Percentiles rank a stretch among this genome's conserved stretches.
Evolutionary conservation across 2,329 filamentous ascomycete species (phyloP).

Genomic region (Zymoseptoria ardabiliae): DNA sequence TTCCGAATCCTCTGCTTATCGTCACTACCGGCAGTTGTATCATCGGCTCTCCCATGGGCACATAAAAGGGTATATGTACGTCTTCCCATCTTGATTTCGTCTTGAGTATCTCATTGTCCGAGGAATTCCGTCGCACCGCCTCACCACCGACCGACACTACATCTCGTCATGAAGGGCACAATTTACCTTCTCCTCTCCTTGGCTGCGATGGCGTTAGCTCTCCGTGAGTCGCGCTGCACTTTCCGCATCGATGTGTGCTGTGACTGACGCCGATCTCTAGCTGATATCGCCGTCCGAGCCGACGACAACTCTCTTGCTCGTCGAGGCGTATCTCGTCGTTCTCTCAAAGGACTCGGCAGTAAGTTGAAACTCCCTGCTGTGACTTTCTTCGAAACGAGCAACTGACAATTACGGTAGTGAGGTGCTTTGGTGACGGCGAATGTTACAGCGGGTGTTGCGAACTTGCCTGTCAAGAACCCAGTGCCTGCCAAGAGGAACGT

Average conservation of each 20-base stretch:
- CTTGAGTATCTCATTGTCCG: not conserved
- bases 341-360: not conserved
- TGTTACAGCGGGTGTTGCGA: not conserved
- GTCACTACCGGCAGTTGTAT: no score
- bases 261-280: not conserved
- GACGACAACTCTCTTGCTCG: not conserved
- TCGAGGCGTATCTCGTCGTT: no score
- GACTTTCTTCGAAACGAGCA: not conserved
- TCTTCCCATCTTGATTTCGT: not conserved
- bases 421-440: not conserved
- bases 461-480: not conserved
- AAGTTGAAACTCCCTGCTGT: not conserved
- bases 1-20: no score
- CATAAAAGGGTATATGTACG: not conserved
- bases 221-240: not conserved
- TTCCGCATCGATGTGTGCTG: not conserved
- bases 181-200: not conserved
- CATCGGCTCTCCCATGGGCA: not conserved
- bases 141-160: not conserved
- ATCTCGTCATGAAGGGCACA: not conserved
- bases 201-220: not conserved
- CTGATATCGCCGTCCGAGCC: not conserved
- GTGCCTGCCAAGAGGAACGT: not conserved
- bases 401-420: not conserved
- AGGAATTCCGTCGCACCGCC: not conserved